Evolutionary conservation across 2,329 filamentous ascomycete species (phyloP), one percentile per base, ranked within the genome.

Genomic region (Aureobasidium sp.): DNA sequence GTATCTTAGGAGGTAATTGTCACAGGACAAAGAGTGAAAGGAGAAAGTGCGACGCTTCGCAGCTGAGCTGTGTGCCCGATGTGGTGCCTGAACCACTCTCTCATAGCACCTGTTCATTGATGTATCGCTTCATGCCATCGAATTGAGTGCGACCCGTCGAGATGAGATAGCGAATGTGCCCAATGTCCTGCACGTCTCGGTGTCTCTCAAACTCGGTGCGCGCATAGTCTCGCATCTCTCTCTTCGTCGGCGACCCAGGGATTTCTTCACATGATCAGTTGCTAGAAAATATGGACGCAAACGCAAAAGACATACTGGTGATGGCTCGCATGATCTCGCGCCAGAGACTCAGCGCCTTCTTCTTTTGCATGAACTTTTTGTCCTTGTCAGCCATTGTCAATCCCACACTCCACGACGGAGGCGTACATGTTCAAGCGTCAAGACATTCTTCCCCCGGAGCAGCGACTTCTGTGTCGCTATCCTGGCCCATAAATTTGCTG

Each of bases 61-160:
- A 25, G 22, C 34, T 17, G 31, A 51, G 29, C n/a, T 36, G 29
- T 25, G 41, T 44, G 25, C 20, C 41, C 22, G 41, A 44, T 25
- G 22, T 25, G 22, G 41, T 25, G 20, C 14, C 42, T 15, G 51
- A 36, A 49, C 3, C 8, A 11, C n/a, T 15, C 22, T 9, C 27
- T 65, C 62, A 66, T 20, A 63, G 64, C 27, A 66, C 67, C 60
- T 70, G 68, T 64, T 74, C 73, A 53, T 75, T 72, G 20, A 77
- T 68, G 64, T 76, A 75, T 64, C 74, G 67, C 55, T 74, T 77
- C 77, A 82, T 79, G 15, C 73, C 72, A 64, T 81, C 78, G 39
- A 80, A 77, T 64, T 82, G 76, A 14, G 78, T 80, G 69, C 79
- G 80, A 15, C 79, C 79, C 20, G 73, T 77, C 8, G 78, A 79